Base-by-base conservation (phyloP, 306 rosid species). In the Prunus mongolica region DNA sequence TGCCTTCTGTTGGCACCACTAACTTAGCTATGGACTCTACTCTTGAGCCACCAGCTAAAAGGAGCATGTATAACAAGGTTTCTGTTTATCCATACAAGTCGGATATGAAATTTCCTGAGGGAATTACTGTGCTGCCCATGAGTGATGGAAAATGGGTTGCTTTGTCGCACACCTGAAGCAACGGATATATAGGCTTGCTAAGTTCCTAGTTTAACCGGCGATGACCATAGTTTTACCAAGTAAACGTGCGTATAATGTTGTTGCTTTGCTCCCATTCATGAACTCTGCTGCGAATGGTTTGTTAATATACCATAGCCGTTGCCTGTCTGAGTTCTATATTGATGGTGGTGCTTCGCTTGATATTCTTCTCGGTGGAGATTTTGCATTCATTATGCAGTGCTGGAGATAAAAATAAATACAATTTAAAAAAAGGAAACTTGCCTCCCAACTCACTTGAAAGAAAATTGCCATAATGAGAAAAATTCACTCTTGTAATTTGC, bases 141-240 rank as follows among this genome's bases (percentile, higher is more conserved):
- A 87, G 88, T 13, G 87, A 91, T 78, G 90, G 84, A 32, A 80
- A 73, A 2, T 91, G 90, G 90, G 83, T 73, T 86, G 91, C 85
- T 71, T 86, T 77, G 83, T 64, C 80, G 0, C 67, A 70, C 67
- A 64, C 7, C 15, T 41, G 14, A 50, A 63, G 5, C 13, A 7
- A 67, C 5, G 45, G 30, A 58, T 19, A 6, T 49, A 19, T 50
- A 68, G 57, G n/a, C 55, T 47, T 67, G 4, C 34, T 24, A 27
- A 34, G 28, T 14, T 32, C 12, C 45, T 15, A 19, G 19, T 62
- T 13, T 16, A 62, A 28, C n/a, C 0, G 18, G 7, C 0, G 12
- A 20, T 16, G 19, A 15, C 5, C 67, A 3, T 12, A 12, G 30
- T 12, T n/a, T 67, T 25, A 25, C 12, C 0, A 2, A 54, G 60